Evolutionary conservation across 2,329 filamentous ascomycete species (phyloP).

Genomic region (Phyllosticta citribraziliensis): DNA sequence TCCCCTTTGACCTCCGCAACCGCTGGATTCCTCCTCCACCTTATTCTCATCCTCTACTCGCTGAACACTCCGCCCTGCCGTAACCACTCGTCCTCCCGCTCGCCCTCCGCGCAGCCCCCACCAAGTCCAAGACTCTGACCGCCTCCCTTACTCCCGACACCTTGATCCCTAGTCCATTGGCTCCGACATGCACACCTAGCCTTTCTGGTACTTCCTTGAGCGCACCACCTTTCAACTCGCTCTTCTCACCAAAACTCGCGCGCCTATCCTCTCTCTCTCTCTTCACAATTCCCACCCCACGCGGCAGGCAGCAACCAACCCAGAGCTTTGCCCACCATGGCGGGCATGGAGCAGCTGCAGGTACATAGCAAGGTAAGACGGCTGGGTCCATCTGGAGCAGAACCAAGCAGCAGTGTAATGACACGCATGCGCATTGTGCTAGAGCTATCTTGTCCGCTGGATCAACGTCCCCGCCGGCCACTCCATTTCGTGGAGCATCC

Average conservation of each 20-base stretch:
- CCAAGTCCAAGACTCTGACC: background rate
- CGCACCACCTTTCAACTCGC: background rate
- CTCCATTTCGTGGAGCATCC: slow-evolving; percentile 94
- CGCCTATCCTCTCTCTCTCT: background rate
- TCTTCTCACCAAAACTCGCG: background rate
- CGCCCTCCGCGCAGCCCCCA: background rate
- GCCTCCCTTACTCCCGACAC: background rate
- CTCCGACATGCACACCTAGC: background rate
- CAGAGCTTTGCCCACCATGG: slow-evolving; percentile 46
- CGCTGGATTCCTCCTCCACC: background rate
- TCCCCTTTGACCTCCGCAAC: background rate
- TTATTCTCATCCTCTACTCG: background rate
- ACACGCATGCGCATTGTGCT: slow-evolving; percentile 1
- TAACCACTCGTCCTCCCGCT: background rate
- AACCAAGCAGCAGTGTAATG: slow-evolving; percentile 14
- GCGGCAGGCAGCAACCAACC: background rate
- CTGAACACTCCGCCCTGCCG: background rate
- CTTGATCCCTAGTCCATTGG: background rate
- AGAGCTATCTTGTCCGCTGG: slow-evolving; percentile 99
- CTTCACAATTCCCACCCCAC: background rate
- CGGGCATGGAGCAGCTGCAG: slow-evolving; percentile 91
- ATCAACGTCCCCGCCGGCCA: slow-evolving; percentile 82
- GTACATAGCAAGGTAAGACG: slow-evolving; percentile 84
- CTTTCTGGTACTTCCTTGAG: background rate
- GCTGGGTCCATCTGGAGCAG: background rate